Conservation (phyloP, 257 asterid species). For the Leonotis leonurus region DNA sequence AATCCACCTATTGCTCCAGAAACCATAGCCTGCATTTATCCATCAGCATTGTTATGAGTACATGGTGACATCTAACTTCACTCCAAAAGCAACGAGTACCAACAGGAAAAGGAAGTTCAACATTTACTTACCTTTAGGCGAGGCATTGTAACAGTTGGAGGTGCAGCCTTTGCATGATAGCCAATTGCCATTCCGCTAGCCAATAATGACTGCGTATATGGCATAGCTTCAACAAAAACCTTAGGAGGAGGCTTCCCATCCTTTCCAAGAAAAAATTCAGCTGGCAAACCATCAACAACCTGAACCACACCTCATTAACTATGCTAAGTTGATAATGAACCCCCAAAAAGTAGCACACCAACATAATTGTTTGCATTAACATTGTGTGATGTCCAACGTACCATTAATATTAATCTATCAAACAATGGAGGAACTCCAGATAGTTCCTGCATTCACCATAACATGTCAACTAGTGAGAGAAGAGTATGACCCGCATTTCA, state of each 20-base stretch:
- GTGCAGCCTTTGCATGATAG: slow-evolving; percentile 89
- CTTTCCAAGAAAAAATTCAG: slow-evolving; percentile 85
- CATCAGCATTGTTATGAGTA: neutral
- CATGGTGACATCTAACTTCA: neutral
- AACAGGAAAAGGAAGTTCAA: neutral
- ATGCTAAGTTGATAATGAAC: neutral
- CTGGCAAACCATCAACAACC: slow-evolving; percentile 96
- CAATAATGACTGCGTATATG: slow-evolving; percentile 71
- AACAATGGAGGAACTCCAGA: slow-evolving; percentile 67
- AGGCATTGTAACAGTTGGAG: slow-evolving; percentile 98
- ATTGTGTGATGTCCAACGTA: slow-evolving; percentile 21
- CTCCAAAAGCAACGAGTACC: neutral
- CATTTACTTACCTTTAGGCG: slow-evolving; percentile 62
- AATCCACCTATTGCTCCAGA: slow-evolving; percentile 94
- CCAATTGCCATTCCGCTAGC: slow-evolving; percentile 65
- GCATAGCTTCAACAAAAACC: slow-evolving; percentile 68
- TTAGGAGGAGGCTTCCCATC: slow-evolving; percentile 65
- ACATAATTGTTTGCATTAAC: slow-evolving; percentile 1
- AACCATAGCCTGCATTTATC: slow-evolving; percentile 65
- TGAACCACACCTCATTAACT: slow-evolving; percentile 15
- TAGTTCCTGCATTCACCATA: slow-evolving; percentile 48
- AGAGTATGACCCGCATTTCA: neutral
- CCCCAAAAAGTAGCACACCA: neutral
- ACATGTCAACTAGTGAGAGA: neutral
- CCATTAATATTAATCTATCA: slow-evolving; percentile 72